Conservation (phyloP, 2,329 filamentous ascomycete genomes). For the Colletotrichum spinosum region DNA sequence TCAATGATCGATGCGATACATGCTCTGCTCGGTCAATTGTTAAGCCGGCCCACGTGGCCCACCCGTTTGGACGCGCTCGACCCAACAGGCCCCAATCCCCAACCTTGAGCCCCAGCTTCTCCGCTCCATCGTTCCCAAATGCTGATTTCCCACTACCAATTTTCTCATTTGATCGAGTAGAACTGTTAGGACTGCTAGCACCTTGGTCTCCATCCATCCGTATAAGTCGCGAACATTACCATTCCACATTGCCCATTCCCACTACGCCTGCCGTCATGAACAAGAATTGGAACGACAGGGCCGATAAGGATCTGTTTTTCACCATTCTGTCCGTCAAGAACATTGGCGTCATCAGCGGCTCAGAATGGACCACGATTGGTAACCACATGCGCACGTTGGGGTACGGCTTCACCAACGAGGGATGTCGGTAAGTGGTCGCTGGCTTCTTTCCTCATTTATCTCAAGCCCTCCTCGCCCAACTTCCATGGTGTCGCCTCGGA, state of each 20-base stretch:
- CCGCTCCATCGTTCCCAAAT: conserved; percentile 41
- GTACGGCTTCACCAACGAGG: conserved; percentile 74
- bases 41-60: conserved; percentile 24
- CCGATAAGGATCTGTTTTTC: conserved; percentile 73
- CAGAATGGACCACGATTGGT: conserved; percentile 72
- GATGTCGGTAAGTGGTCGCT: conserved; percentile 65
- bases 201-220: conserved; percentile 19
- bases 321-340: conserved; percentile 72
- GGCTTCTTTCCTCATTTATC: conserved; percentile 16
- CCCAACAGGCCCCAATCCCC: conserved; percentile 29
- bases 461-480: neutral
- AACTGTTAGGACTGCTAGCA: conserved; percentile 51
- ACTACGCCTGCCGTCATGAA: conserved; percentile 55
- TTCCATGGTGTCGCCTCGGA: neutral
- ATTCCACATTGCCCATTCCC: conserved; percentile 31
- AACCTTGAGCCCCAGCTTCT: conserved; percentile 25
- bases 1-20: neutral
- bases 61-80: conserved; percentile 2
- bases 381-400: conserved; percentile 69
- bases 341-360: conserved; percentile 71
- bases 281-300: conserved; percentile 72
- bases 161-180: conserved; percentile 50
- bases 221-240: conserved; percentile 28
- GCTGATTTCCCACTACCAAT: conserved; percentile 51
- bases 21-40: conserved; percentile 24